Base-by-base conservation (phyloP, 2,329 filamentous ascomycete species). In the Colletotrichum echinochloae region DNA sequence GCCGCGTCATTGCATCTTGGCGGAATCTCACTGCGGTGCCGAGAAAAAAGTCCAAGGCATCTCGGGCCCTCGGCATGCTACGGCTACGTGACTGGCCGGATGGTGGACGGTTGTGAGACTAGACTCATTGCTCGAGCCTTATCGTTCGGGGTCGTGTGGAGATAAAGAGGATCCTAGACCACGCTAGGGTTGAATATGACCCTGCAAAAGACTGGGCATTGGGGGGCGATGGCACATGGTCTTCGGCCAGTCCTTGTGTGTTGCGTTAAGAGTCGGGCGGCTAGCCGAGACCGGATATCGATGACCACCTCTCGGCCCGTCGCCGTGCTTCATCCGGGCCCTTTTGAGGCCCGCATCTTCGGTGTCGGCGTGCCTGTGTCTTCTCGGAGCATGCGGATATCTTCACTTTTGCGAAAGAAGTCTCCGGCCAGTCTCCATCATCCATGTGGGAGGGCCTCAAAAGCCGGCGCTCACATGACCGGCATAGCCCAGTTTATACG, bases 1-100 rank as follows among this genome's bases (percentile, higher is more conserved):
- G 64, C 67, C 67, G 64, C 67, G 67, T 70, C 67, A 67, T 54
- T 67, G 67, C 30, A 70, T 56, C 64, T 70, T 70, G 64, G 67
- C 67, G 52, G 52, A 35, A 46, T 54, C 67, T 57, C 35, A 63
- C 67, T 23, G 20, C 37, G 14, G 51, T 67, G 67, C 67, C 67
- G 67, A 70, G 66, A 64, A 30, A 64, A 30, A 62, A 61, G 14
- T 30, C 37, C 64, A 61, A 57, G 52, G 51, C 28, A 46, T 51
- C 67, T 70, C n/a, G n/a, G n/a, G n/a, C n/a, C n/a, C n/a, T n/a
- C 64, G 67, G 67, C 67, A 67, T 64, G 64, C 57, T 35, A 39
- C 59, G 16, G 37, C 33, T 33, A 59, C 26, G 20, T 61, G 57
- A 67, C 49, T 67, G 67, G 57, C 33, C 44, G 35, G 11, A 37